These are phyloP conservation scores for Nepenthes gracilis DNA, from an alignment of 148 eudicot species.

Conservation along the genomic window DNA sequence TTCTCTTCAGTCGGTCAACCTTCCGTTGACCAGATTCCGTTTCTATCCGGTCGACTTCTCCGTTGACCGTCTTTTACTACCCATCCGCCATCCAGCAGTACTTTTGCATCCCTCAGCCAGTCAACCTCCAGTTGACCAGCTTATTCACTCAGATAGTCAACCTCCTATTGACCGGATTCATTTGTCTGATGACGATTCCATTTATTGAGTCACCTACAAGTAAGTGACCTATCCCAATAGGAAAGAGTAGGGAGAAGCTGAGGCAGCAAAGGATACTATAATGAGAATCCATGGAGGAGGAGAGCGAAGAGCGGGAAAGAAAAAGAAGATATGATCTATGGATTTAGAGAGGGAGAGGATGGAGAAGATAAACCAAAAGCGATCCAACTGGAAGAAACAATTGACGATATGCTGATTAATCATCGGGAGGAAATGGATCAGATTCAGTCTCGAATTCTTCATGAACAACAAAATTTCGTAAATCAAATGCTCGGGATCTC, in stretches of 20 bases:
- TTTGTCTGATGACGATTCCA: no score
- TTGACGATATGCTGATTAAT: constrained; percentile 59
- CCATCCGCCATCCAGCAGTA: no score
- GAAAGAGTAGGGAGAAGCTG: constrained; percentile 40
- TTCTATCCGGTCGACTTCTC: no score
- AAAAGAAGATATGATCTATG: constrained; percentile 49
- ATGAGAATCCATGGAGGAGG: constrained; percentile 58
- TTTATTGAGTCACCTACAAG: no score
- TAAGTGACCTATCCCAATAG: not conserved
- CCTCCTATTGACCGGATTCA: no score
- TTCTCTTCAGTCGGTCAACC: no score
- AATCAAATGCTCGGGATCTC: constrained; percentile 63
- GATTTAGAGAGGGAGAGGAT: constrained; percentile 60
- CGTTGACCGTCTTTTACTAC: no score
- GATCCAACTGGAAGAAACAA: constrained; percentile 71
- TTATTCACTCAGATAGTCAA: no score
- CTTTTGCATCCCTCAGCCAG: no score
- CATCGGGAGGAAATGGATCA: constrained; percentile 73
- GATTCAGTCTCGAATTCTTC: constrained; percentile 63
- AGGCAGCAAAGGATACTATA: constrained; percentile 45
- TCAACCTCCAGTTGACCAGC: no score
- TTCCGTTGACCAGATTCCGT: no score
- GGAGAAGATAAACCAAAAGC: constrained; percentile 56
- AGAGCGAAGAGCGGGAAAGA: constrained; percentile 47
- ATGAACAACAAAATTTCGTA: constrained; percentile 76